Evolutionary conservation across 2,329 filamentous ascomycete species (phyloP).

Genomic region (Fusarium odoratissimum): DNA sequence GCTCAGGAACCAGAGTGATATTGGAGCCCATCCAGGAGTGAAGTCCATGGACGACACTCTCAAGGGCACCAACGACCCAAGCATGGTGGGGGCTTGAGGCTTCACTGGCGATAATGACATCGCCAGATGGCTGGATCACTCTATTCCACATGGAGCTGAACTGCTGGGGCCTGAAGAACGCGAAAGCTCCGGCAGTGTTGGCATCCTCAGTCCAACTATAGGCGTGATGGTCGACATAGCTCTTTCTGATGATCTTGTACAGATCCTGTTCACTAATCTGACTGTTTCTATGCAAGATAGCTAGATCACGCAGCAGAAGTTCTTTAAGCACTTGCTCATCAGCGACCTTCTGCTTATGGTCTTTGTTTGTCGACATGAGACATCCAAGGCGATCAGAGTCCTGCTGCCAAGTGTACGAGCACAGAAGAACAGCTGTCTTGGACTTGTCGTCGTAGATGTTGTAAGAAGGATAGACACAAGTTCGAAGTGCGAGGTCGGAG

Average conservation of each 20-base stretch:
- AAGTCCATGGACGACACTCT: conserved; percentile 5
- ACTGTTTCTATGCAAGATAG: neutral
- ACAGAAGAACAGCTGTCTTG: conserved; percentile 10
- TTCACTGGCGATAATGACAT: conserved; percentile 22
- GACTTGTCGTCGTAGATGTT: neutral
- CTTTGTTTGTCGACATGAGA: neutral
- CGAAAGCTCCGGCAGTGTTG: conserved; percentile 23
- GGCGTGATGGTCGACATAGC: conserved; percentile 7
- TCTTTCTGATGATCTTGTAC: neutral
- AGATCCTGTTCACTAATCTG: neutral
- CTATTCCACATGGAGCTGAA: conserved; percentile 19
- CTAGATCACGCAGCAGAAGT: neutral
- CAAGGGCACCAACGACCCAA: conserved; percentile 12
- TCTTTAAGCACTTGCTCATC: conserved; percentile 7
- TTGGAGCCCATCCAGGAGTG: conserved; percentile 12
- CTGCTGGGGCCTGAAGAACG: conserved; percentile 20
- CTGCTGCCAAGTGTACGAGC: conserved; percentile 16
- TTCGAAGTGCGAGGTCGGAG: neutral
- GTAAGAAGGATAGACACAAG: conserved; percentile 17
- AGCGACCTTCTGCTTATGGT: neutral
- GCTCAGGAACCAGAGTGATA: neutral
- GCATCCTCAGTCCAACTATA: neutral
- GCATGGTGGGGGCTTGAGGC: conserved; percentile 13
- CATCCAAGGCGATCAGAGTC: conserved; percentile 13
- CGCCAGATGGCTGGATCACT: conserved; percentile 18